Evolutionary conservation across 306 rosid genomes (phyloP), one percentile per base, ranked within the genome.

Genomic region (Casuarina equisetifolia): DNA sequence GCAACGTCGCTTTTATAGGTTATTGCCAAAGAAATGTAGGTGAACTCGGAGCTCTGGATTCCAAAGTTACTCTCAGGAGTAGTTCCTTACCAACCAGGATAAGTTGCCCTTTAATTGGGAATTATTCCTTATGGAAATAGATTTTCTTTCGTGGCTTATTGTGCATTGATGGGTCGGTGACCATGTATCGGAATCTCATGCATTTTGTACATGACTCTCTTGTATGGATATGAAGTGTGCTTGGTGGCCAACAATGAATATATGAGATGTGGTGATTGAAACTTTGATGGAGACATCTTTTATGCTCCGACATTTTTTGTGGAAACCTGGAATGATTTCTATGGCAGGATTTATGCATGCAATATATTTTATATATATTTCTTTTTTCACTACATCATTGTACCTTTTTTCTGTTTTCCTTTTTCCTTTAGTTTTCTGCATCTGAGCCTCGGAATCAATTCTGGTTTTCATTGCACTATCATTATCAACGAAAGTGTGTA

Each of bases 221-320:
- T 87, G 83, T 70, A 44, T 86, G 74, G 78, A 78, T 82, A 78
- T 69, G 88, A 77, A 81, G 83, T 84, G 86, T 77, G 88, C 85
- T 86, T 87, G 80, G 92, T 89, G 97, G 93, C 93, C 88, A 84
- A 73, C 90, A 84, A 74, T 95, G 89, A 81, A 86, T 86, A 76
- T 81, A 85, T 84, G 86, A 88, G 71, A 82, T 84, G 80, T 91
- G 89, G 88, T 78, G 91, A 80, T 86, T 75, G 78, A 84, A 88
- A 84, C 87, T 89, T 82, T 86, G 91, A 90, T 79, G 63, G 86
- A 79, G 92, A 89, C 92, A 74, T 76, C 84, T 82, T 81, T 80
- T 84, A 79, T 82, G 84, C 80, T 76, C 87, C 83, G 77, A 48
- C 64, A 43, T 74, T 76, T 74, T 77, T 51, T 82, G 54, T 64